Conservation (phyloP, 2,329 filamentous ascomycete species). For the Fusarium lyarnte region DNA sequence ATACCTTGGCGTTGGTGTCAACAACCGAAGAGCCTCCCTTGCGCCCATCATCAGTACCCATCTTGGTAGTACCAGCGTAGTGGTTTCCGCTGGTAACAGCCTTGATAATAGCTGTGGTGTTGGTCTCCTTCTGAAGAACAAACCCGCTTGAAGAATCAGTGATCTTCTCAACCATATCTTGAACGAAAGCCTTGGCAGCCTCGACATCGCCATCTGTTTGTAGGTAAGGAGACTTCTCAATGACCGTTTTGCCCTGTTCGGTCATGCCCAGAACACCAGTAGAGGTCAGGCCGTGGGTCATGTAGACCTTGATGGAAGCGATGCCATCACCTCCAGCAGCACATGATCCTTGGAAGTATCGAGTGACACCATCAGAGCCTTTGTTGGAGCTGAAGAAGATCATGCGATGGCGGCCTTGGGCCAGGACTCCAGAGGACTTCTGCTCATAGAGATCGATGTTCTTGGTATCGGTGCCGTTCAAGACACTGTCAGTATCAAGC, state of each 20-base stretch:
- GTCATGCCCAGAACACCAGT: constrained; percentile 70
- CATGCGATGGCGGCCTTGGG: constrained; percentile 71
- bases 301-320: constrained; percentile 66
- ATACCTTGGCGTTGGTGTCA: constrained; percentile 69
- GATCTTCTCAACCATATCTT: constrained; percentile 66
- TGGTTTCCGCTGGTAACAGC: constrained; percentile 54
- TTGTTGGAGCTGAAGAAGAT: constrained; percentile 63
- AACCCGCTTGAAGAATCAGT: constrained; percentile 41
- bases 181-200: constrained; percentile 71
- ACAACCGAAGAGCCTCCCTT: constrained; percentile 65
- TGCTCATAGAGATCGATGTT: constrained; percentile 72
- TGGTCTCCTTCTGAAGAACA: constrained; percentile 10
- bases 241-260: constrained; percentile 63
- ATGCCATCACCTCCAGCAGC: constrained; percentile 67
- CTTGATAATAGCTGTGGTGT: constrained; percentile 42
- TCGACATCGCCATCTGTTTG: constrained; percentile 66
- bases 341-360: constrained; percentile 73
- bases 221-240: constrained; percentile 69
- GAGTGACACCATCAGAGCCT: constrained; percentile 66
- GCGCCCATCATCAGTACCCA: constrained; percentile 66
- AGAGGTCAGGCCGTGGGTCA: constrained; percentile 70
- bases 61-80: constrained; percentile 67
- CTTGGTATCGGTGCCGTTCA: constrained; percentile 55
- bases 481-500: constrained; percentile 55
- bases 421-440: constrained; percentile 66